These are phyloP conservation scores for Salvia miltiorrhiza DNA, from an alignment of 257 asterid species.

Conservation along the genomic window DNA sequence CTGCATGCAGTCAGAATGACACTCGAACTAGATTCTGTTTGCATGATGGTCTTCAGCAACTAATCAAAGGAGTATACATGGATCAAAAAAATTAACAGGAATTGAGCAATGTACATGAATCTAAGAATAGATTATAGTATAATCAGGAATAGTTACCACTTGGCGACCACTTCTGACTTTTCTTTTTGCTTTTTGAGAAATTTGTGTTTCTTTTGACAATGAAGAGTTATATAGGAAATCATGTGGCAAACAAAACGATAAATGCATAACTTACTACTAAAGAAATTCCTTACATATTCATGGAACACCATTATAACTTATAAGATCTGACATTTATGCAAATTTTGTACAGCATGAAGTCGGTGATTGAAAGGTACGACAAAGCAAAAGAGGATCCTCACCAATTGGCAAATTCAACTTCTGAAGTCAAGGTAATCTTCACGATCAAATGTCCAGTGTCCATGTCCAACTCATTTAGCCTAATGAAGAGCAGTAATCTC, in stretches of 20 bases:
- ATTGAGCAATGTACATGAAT: no score
- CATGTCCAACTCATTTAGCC: neutral
- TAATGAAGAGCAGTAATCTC: neutral
- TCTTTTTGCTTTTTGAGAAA: no score
- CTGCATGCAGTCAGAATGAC: no score
- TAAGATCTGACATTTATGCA: conserved; percentile 7
- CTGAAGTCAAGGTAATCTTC: conserved; percentile 40
- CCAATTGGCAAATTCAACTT: conserved; percentile 23
- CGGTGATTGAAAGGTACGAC: conserved; percentile 38
- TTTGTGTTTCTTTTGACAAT: no score
- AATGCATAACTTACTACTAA: neutral
- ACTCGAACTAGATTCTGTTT: no score
- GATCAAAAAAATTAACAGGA: no score
- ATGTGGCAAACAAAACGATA: neutral
- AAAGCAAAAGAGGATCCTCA: conserved; percentile 35
- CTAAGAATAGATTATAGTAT: no score
- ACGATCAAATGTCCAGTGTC: neutral
- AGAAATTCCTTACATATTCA: neutral
- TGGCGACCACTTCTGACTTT: neutral
- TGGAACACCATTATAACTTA: neutral
- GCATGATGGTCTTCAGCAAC: no score
- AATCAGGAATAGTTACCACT: neutral
- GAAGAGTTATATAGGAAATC: neutral
- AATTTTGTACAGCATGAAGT: conserved; percentile 30
- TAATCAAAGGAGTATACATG: no score